A percentile compares a stretch with the other conserved stretches of the same genome.
Conservation (phyloP, 2,329 filamentous ascomycete species). For the Ophiostoma populinum region DNA sequence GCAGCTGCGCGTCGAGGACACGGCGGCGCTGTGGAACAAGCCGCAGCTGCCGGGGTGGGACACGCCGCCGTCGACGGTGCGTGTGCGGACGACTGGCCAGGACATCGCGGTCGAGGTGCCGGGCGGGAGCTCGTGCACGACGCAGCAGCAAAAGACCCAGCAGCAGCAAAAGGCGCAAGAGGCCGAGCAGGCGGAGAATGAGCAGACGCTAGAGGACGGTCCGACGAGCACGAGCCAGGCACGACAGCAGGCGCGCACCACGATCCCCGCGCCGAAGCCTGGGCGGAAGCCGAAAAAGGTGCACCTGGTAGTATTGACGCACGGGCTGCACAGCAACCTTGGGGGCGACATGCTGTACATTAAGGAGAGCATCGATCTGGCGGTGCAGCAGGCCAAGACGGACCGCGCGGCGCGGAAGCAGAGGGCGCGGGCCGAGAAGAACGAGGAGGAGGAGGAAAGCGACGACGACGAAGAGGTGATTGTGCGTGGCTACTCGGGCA, state of each 20-base stretch:
- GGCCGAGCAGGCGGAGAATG: slow-evolving; percentile 1
- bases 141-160: slow-evolving; percentile 2
- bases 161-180: slow-evolving; percentile 9
- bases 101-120: not conserved
- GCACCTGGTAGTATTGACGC: slow-evolving; percentile 81
- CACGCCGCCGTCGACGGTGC: slow-evolving; percentile 15
- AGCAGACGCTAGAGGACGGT: slow-evolving; percentile 2
- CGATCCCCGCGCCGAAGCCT: not conserved
- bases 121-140: not conserved
- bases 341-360: slow-evolving; percentile 93
- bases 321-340: slow-evolving; percentile 89
- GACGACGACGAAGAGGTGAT: slow-evolving; percentile 72
- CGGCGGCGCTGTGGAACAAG: slow-evolving; percentile 80
- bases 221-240: slow-evolving; percentile 8
- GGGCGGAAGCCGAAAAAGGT: slow-evolving; percentile 52
- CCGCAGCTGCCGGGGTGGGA: slow-evolving; percentile 39
- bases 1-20: slow-evolving; percentile 68
- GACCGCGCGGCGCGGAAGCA: slow-evolving; percentile 49
- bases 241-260: slow-evolving; percentile 5
- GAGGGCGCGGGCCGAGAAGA: no score
- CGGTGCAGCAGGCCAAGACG: slow-evolving; percentile 54
- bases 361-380: slow-evolving; percentile 90
- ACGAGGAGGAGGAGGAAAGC: slow-evolving; percentile 16
- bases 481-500: slow-evolving; percentile 77
- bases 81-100: not conserved